Evolutionary conservation across 176 grass and related monocot species (phyloP), one percentile per base, ranked within the genome.

Genomic region (Thinopyrum elongatum): DNA sequence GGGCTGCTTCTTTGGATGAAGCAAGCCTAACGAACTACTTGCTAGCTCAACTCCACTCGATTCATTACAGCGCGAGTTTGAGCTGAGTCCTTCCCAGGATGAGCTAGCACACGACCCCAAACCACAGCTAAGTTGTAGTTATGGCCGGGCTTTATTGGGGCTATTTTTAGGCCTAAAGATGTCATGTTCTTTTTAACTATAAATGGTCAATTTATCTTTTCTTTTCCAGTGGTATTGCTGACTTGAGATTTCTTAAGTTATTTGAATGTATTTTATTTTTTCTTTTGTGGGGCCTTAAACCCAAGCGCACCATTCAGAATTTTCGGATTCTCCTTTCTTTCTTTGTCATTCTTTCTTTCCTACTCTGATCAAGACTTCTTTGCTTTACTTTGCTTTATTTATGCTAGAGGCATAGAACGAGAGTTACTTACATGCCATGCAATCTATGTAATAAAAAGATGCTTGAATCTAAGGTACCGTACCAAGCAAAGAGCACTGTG

Each of bases 401-500:
- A 68, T 73, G 55, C 68, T 72, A 26, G 49, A 88, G 30, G 65
- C 66, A 30, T 84, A 25, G 55, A 74, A 84, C 15, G 22, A 87
- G 11, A 72, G 67, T 53, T 70, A 65, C 41, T 53, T 36, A 25
- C 60, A 65, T n/a, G 53, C 27, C 29, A 79, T 27, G 55, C 29
- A 77, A 66, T 64, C 6, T 19, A 65, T 65, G 59, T 6, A 49
- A 65, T 80, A 26, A 39, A 51, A 73, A 73, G 55, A 23, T 79
- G 15, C 10, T 64, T 53, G 49, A 6, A 68, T 58, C 49, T 53
- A 64, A 80, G 4, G 11, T 21, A 74, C 21, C 17, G 17, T 41
- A n/a, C 23, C 19, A 55, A 31, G 57, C 78, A 65, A 80, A 17
- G 64, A 25, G 64, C 30, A 71, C 57, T 60, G 66, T 70, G 58